These are phyloP conservation scores for Ottelia alismoides DNA, from an alignment of 106 monocot species.

Conservation along the genomic window DNA sequence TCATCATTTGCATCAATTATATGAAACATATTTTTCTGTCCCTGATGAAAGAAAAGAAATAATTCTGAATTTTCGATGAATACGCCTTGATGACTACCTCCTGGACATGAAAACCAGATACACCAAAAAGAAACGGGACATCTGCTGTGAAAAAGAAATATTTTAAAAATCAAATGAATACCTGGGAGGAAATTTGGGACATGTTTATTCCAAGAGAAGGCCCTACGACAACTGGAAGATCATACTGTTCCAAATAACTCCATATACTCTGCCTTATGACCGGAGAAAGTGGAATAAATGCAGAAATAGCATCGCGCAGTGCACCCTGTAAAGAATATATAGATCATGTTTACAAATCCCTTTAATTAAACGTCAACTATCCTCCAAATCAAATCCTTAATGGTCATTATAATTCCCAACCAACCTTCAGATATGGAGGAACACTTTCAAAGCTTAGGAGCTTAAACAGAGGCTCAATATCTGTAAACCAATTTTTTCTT, in stretches of 20 bases:
- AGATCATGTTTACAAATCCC: too few relatives aligned
- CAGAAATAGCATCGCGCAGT: constrained; percentile 59
- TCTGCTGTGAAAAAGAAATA: neutral
- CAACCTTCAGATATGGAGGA: constrained; percentile 89
- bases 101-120: neutral
- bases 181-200: constrained; percentile 46
- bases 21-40: too few relatives aligned
- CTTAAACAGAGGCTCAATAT: constrained; percentile 92
- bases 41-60: too few relatives aligned
- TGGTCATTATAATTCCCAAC: neutral
- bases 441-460: constrained; percentile 96
- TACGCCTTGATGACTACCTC: too few relatives aligned
- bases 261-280: constrained; percentile 69
- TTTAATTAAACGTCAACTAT: too few relatives aligned
- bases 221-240: constrained; percentile 81
- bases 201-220: constrained; percentile 23
- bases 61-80: too few relatives aligned
- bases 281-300: constrained; percentile 75
- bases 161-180: too few relatives aligned
- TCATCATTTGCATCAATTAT: too few relatives aligned
- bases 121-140: neutral
- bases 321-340: constrained; percentile 61
- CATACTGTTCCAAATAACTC: constrained; percentile 92
- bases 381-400: too few relatives aligned
- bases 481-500: constrained; percentile 89